A percentile compares a stretch with the other conserved stretches of the same genome.
Evolutionary conservation across 345 rosid genomes (phyloP).

Genomic region (Gossypium thurberi): DNA sequence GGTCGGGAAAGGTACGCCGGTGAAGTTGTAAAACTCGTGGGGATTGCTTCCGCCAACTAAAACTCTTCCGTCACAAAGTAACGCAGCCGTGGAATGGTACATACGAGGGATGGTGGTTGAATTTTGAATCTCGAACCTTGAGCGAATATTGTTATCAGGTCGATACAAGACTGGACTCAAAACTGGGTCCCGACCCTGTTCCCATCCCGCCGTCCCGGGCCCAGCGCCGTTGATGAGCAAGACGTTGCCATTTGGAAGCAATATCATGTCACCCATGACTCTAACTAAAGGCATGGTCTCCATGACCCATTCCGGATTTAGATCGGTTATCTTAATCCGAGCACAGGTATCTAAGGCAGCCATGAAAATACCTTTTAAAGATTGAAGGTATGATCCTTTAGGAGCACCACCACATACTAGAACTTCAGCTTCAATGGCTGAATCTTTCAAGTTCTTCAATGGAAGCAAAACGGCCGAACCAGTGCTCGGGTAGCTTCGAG

Average conservation of each 20-base stretch:
- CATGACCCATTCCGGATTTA: not conserved
- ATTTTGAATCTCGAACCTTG: conserved; percentile 44
- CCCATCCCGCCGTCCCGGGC: not conserved
- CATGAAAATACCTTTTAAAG: no score
- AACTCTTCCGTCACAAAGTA: conserved; percentile 67
- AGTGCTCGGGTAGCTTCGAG: no score
- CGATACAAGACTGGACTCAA: conserved; percentile 27
- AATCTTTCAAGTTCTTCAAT: no score
- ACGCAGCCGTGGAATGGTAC: conserved; percentile 72
- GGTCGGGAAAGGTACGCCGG: conserved; percentile 49
- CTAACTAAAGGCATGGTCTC: conserved; percentile 30
- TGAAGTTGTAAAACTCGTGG: conserved; percentile 45
- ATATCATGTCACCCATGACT: conserved; percentile 76
- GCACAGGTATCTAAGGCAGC: conserved; percentile 14
- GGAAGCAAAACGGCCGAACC: no score
- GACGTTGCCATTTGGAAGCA: conserved; percentile 49
- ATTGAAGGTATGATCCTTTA: no score
- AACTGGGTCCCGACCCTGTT: not conserved
- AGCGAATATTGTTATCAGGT: conserved; percentile 28
- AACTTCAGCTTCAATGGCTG: no score
- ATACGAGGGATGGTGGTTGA: conserved; percentile 53
- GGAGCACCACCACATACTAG: no score
- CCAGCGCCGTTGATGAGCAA: not conserved
- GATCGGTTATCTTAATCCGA: not conserved
- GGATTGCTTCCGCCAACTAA: conserved; percentile 87